Conservation (phyloP, 495 filamentous ascomycete genomes). For the Staphylotrichum tortipilum region DNA sequence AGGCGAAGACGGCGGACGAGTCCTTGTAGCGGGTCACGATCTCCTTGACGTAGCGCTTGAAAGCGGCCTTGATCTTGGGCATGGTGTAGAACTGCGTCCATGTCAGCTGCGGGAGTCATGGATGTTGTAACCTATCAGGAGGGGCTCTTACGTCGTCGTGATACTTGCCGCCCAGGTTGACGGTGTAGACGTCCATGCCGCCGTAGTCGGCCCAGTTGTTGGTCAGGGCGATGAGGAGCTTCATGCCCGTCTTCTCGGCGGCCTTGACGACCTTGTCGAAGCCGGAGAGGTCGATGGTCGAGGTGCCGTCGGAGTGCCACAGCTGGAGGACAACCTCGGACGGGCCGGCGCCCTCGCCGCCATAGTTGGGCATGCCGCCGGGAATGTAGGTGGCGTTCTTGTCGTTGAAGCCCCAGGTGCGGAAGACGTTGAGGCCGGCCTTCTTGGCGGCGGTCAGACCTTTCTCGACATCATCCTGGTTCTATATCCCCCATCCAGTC, state of each 20-base stretch:
- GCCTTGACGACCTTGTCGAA: constrained; percentile 60
- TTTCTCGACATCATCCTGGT: constrained; percentile 52
- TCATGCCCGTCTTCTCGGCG: constrained; percentile 48
- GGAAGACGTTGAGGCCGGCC: constrained; percentile 55
- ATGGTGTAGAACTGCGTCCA: constrained; percentile 33
- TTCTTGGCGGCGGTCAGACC: constrained; percentile 45
- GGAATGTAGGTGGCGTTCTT: constrained; percentile 47
- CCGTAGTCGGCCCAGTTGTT: constrained; percentile 51
- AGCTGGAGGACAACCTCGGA: constrained; percentile 44
- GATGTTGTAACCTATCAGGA: no score
- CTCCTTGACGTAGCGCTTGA: constrained; percentile 44
- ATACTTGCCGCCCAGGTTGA: constrained; percentile 30
- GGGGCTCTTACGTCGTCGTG: constrained; percentile 25
- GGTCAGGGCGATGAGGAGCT: constrained; percentile 47
- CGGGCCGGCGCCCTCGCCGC: constrained; percentile 40
- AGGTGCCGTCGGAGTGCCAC: constrained; percentile 34
- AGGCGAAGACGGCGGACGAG: constrained; percentile 43
- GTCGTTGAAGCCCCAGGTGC: constrained; percentile 55
- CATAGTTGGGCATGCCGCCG: constrained; percentile 34
- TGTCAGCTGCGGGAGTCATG: no score
- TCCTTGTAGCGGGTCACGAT: constrained; percentile 43
- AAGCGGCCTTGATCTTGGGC: constrained; percentile 33
- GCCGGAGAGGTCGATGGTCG: constrained; percentile 49
- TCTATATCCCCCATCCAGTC: no score
- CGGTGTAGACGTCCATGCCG: constrained; percentile 38